Evolutionary conservation across 352 stramenopile species (phyloP).

Genomic region (Aphanomyces invadans): DNA sequence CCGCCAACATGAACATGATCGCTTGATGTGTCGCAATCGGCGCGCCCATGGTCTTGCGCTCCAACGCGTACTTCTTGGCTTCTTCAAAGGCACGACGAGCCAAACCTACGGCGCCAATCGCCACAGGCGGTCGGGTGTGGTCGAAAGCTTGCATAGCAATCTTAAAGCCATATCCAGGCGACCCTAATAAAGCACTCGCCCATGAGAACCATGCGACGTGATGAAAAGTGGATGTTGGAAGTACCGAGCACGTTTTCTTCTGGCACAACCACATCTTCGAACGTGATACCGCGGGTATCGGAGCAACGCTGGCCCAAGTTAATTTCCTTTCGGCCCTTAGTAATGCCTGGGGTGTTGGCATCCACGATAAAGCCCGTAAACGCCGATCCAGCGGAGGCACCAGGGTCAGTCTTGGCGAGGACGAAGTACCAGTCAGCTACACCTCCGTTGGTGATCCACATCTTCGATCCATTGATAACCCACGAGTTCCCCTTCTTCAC

Average conservation of each 20-base stretch:
- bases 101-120: constrained; percentile 78
- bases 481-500: constrained; percentile 91
- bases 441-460: constrained; percentile 91
- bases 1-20: constrained; percentile 85
- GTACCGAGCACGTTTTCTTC: constrained; percentile 81
- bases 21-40: constrained; percentile 82
- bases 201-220: too few species aligned
- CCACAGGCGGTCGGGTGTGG: constrained; percentile 82
- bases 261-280: constrained; percentile 85
- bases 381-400: constrained; percentile 55
- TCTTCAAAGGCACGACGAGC: constrained; percentile 84
- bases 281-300: constrained; percentile 86
- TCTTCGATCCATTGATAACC: constrained; percentile 89
- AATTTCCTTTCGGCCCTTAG: constrained; percentile 83
- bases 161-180: constrained; percentile 86
- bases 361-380: constrained; percentile 89
- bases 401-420: constrained; percentile 82
- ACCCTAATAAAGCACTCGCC: too few species aligned
- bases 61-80: constrained; percentile 74
- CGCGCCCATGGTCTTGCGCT: constrained; percentile 83
- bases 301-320: constrained; percentile 88
- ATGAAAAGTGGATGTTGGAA: too few species aligned
- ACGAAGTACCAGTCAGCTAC: constrained; percentile 90
- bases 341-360: constrained; percentile 78
- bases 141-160: constrained; percentile 90